Evolutionary conservation across 73 alveolate genomes (phyloP), one percentile per base, ranked within the genome.

Genomic region (Uronychia binucleata): DNA sequence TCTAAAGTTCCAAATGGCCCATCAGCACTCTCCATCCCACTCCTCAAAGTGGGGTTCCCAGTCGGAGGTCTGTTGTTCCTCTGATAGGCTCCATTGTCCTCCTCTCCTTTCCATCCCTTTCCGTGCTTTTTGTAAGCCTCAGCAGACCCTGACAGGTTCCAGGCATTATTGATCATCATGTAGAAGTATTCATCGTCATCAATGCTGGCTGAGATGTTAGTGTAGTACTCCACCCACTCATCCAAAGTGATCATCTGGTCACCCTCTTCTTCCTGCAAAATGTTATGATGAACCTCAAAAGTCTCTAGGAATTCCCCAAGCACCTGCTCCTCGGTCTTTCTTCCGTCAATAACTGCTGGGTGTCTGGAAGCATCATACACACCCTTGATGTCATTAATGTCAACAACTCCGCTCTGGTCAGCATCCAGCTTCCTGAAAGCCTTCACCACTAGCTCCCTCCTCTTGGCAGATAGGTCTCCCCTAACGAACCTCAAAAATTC

Each of bases 221-320:
- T 93, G 86, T 90, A 95, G 92, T 92, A 95, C 27, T 90, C 96
- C 28, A 90, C 28, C 93, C 93, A 95, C 84, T 95, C 98, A 78
- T 92, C 94, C 81, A 93, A 32, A 28, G 85, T 79, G 84, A 95
- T 80, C 78, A 83, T 82, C 34, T 91, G 94, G 77, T 95, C 96
- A 75, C 88, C 74, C 57, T 91, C 33, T 77, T 88, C 87, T 32
- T 91, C 97, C 79, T 86, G 90, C 35, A 78, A 77, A 67, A 92
- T 46, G 74, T 86, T 86, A 86, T 91, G 92, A 78, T 96, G 98
- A 81, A 76, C 78, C 83, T 96, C 98, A 82, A 96, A 94, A 86
- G 97, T 94, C 85, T 96, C 99, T 74, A 96, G 86, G 93, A 96
- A 96, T 81, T 96, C 99, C 0, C 92, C 92, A 1, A 96, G 77